Evolutionary conservation across 2,329 filamentous ascomycete genomes (phyloP).

Genomic region (Aspergillus sp.): DNA sequence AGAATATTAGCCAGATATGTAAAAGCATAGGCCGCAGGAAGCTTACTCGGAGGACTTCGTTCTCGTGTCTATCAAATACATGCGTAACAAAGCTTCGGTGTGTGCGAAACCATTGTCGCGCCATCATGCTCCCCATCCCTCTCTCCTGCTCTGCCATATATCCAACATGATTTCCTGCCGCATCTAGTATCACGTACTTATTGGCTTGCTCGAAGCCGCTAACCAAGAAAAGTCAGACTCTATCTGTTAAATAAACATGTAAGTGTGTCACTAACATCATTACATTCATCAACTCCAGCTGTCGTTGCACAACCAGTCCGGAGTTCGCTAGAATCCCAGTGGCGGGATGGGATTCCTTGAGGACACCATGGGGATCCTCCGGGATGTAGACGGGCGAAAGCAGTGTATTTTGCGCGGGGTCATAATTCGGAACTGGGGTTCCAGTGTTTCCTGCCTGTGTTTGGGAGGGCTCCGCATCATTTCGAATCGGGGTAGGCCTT

Average conservation of each 20-base stretch:
- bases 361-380: slow-evolving; percentile 59
- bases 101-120: slow-evolving; percentile 61
- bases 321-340: slow-evolving; percentile 60
- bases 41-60: slow-evolving; percentile 57
- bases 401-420: slow-evolving; percentile 48
- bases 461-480: slow-evolving; percentile 2
- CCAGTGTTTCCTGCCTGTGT: slow-evolving; percentile 19
- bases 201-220: slow-evolving; percentile 67
- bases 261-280: slow-evolving; percentile 45
- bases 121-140: slow-evolving; percentile 56
- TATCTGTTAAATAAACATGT: not conserved
- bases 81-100: slow-evolving; percentile 65
- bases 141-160: slow-evolving; percentile 65
- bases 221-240: not conserved
- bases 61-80: slow-evolving; percentile 62
- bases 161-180: slow-evolving; percentile 62
- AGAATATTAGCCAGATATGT: not conserved
- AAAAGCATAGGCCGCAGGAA: not conserved
- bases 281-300: slow-evolving; percentile 66
- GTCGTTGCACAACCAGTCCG: slow-evolving; percentile 61
- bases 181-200: slow-evolving; percentile 65
- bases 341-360: slow-evolving; percentile 60
- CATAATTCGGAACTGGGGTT: slow-evolving; percentile 45
- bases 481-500: slow-evolving; percentile 24
- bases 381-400: slow-evolving; percentile 62